Percentiles rank a stretch among this genome's conserved stretches.
These are phyloP conservation scores for Drechslerella stenobrocha DNA, from an alignment of 2,329 filamentous ascomycete species.

Conservation along the genomic window DNA sequence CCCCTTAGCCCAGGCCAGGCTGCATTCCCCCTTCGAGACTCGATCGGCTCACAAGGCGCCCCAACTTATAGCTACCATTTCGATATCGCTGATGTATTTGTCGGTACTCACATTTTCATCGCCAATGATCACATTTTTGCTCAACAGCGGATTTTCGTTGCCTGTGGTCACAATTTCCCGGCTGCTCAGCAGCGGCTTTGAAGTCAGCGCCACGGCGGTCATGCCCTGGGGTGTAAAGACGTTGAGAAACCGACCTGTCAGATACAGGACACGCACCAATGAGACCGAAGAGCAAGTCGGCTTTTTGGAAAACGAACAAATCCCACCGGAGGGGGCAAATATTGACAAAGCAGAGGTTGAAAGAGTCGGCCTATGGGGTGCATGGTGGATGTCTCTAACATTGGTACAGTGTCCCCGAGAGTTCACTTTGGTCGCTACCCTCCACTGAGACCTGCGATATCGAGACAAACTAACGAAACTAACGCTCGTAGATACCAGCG, in stretches of 20 bases:
- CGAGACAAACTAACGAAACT: conserved; percentile 39
- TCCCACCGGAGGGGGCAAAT: conserved; percentile 50
- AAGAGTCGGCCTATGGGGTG: conserved; percentile 57
- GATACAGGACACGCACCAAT: conserved; percentile 11
- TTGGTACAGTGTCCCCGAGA: conserved; percentile 53
- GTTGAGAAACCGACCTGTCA: conserved; percentile 44
- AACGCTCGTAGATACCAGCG: conserved; percentile 52
- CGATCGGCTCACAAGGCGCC: background rate
- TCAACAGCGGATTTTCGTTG: conserved; percentile 60
- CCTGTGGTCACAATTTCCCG: conserved; percentile 55
- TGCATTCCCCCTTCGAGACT: background rate
- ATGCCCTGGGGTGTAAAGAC: conserved; percentile 60
- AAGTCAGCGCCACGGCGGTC: conserved; percentile 62
- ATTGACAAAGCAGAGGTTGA: conserved; percentile 55
- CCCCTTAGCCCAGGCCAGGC: background rate
- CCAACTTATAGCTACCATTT: conserved; percentile 57
- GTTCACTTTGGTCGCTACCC: background rate
- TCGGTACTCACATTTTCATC: conserved; percentile 63
- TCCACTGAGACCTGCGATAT: background rate
- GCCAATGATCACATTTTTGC: conserved; percentile 63
- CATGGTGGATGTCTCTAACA: conserved; percentile 57
- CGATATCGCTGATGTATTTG: conserved; percentile 61
- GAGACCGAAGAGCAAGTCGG: conserved; percentile 41
- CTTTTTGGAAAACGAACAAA: conserved; percentile 52
- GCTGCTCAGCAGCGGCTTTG: conserved; percentile 59